These are phyloP conservation scores for Globomyces pollinis-pini DNA, from an alignment of 192 early-diverging fungal species.

Conservation along the genomic window DNA sequence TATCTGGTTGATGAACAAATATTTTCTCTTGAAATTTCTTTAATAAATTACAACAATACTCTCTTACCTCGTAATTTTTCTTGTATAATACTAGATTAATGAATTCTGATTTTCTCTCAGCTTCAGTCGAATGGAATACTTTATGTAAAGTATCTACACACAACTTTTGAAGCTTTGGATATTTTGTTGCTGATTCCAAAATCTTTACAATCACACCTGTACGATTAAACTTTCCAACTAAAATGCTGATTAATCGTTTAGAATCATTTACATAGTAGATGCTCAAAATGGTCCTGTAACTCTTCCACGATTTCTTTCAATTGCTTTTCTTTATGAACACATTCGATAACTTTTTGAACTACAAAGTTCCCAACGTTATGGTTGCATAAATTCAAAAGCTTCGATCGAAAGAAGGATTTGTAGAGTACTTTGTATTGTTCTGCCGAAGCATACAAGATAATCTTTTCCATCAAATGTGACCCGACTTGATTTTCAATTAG, in stretches of 20 bases:
- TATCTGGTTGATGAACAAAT: slow-evolving; percentile 30
- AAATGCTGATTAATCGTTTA: no score
- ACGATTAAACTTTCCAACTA: slow-evolving; percentile 33
- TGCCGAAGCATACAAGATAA: slow-evolving; percentile 44
- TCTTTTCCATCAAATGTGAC: slow-evolving; percentile 71
- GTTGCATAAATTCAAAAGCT: slow-evolving; percentile 51
- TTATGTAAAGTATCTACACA: slow-evolving; percentile 11
- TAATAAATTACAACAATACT: not conserved
- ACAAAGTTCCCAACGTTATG: slow-evolving; percentile 79
- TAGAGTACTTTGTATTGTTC: slow-evolving; percentile 57
- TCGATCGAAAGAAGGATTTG: slow-evolving; percentile 52
- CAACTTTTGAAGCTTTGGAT: not conserved
- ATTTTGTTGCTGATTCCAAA: slow-evolving; percentile 48
- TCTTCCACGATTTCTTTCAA: slow-evolving; percentile 60
- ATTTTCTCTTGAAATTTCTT: not conserved
- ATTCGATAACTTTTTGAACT: slow-evolving; percentile 64
- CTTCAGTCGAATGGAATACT: slow-evolving; percentile 46
- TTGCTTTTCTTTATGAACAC: slow-evolving; percentile 52
- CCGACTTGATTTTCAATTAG: slow-evolving; percentile 65
- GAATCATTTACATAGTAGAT: slow-evolving; percentile 48
- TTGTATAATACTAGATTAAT: slow-evolving; percentile 53
- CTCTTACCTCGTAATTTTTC: slow-evolving; percentile 46
- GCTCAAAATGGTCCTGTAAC: slow-evolving; percentile 43
- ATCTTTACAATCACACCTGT: slow-evolving; percentile 66
- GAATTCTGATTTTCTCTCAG: slow-evolving; percentile 45